phyloP scores from a whole-genome alignment of 495 filamentous ascomycete species.

The Lasiosphaeris hirsuta region DNA sequence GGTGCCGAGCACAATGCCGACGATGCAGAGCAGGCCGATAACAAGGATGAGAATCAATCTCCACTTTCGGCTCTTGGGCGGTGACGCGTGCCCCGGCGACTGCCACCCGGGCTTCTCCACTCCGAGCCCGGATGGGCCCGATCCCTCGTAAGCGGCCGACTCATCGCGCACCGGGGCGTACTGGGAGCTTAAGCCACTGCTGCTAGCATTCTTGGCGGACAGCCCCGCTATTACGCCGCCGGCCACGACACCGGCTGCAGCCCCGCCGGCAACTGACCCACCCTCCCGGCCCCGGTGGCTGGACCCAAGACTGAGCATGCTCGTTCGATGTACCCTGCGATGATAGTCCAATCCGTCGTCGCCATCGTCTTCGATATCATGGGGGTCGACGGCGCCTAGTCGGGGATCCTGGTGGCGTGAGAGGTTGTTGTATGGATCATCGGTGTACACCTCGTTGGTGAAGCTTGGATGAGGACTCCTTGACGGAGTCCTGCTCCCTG shows the following conservation, averaged over 20 bases:
- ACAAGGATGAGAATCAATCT: slow-evolving; percentile 62
- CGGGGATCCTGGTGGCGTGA: slow-evolving; percentile 55
- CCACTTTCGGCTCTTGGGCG: slow-evolving; percentile 62
- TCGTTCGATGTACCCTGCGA: slow-evolving; percentile 41
- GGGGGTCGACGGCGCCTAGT: slow-evolving; percentile 65
- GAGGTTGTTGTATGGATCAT: slow-evolving; percentile 52
- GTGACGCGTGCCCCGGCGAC: slow-evolving; percentile 38
- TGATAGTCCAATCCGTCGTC: slow-evolving; percentile 69
- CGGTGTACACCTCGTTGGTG: slow-evolving; percentile 30
- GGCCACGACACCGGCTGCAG: slow-evolving; percentile 46
- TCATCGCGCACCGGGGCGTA: slow-evolving; percentile 40
- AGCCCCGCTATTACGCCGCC: slow-evolving; percentile 56
- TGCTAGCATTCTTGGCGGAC: slow-evolving; percentile 33
- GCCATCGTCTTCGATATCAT: slow-evolving; percentile 78
- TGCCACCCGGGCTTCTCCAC: slow-evolving; percentile 59
- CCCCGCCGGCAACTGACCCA: slow-evolving; percentile 31
- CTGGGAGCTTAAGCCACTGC: slow-evolving; percentile 32
- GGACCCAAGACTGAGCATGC: slow-evolving; percentile 51
- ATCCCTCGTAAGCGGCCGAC: slow-evolving; percentile 24
- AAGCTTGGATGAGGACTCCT: slow-evolving; percentile 25
- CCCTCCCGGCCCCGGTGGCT: slow-evolving; percentile 32
- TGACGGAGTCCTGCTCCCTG: slow-evolving; percentile 26
- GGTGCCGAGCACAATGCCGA: slow-evolving; percentile 74
- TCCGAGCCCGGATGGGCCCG: slow-evolving; percentile 14
- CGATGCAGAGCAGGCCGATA: slow-evolving; percentile 58